Conservation (phyloP, 805 yeast genomes). For the Pichia paraexigua region DNA sequence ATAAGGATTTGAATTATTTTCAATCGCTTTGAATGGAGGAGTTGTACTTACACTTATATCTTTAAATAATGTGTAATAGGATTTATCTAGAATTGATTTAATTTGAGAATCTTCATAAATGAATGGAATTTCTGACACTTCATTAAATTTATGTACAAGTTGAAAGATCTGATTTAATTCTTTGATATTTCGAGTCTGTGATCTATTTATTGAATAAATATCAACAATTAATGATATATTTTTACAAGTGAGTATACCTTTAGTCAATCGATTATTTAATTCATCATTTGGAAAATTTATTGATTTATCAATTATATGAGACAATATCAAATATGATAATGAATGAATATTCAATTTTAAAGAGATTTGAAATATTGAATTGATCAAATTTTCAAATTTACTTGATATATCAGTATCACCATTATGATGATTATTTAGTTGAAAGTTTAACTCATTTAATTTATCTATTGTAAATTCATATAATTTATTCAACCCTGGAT, state of each 20-base stretch:
- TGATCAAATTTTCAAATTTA: not conserved
- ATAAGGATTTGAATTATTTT: not conserved
- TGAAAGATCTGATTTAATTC: conserved; percentile 8
- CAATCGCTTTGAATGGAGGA: not conserved
- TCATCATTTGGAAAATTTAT: not conserved
- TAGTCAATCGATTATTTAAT: not conserved
- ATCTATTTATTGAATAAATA: conserved; percentile 10
- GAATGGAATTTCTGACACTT: not conserved
- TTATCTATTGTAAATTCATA: not conserved
- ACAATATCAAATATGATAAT: not conserved
- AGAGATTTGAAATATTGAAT: not conserved
- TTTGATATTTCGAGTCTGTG: not conserved
- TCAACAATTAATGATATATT: conserved; percentile 8
- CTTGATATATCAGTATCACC: not conserved
- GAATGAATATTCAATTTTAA: not conserved
- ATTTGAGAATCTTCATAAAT: conserved; percentile 1
- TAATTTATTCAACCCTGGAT: not conserved
- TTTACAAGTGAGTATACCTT: not conserved
- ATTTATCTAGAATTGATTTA: conserved; percentile 12
- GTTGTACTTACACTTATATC: not conserved
- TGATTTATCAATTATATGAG: not conserved
- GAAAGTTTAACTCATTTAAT: not conserved
- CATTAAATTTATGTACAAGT: conserved; percentile 10
- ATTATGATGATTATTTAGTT: not conserved
- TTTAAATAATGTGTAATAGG: conserved; percentile 1